Percentiles rank a stretch among this genome's conserved stretches.
These are phyloP conservation scores for Bonia amplexicaulis DNA, from an alignment of 176 grass and related monocot genomes.

Conservation along the genomic window DNA sequence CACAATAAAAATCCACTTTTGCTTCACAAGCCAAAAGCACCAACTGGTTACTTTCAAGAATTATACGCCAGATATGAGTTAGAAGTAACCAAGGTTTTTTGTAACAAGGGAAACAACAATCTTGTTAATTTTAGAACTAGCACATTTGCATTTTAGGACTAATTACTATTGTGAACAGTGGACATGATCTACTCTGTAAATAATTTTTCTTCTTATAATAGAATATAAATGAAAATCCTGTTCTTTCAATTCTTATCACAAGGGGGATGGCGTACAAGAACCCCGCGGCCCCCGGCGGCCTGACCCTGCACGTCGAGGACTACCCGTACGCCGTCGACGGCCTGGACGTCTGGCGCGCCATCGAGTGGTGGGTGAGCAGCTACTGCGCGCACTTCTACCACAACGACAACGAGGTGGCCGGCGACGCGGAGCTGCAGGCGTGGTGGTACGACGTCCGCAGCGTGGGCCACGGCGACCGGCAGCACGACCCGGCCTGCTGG, in stretches of 20 bases:
- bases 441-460: slow-evolving; percentile 78
- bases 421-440: slow-evolving; percentile 58
- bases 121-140: neutral
- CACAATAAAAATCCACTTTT: no score
- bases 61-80: neutral
- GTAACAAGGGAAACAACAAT: neutral
- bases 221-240: neutral
- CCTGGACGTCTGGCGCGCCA: slow-evolving; percentile 78
- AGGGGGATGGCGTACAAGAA: slow-evolving; percentile 68
- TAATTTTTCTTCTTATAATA: neutral
- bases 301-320: slow-evolving; percentile 57
- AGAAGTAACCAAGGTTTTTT: neutral
- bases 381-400: slow-evolving; percentile 76
- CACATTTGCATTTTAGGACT: neutral
- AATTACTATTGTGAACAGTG: neutral
- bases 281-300: slow-evolving; percentile 14
- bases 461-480: slow-evolving; percentile 79
- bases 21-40: no score
- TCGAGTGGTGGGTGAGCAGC: slow-evolving; percentile 65
- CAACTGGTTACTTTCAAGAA: neutral
- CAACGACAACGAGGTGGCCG: slow-evolving; percentile 29
- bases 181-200: neutral
- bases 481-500: slow-evolving; percentile 62
- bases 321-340: slow-evolving; percentile 86
- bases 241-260: neutral